Evolutionary conservation across 2,329 filamentous ascomycete species (phyloP), one percentile per base, ranked within the genome.

Genomic region (Diplodia mutila): DNA sequence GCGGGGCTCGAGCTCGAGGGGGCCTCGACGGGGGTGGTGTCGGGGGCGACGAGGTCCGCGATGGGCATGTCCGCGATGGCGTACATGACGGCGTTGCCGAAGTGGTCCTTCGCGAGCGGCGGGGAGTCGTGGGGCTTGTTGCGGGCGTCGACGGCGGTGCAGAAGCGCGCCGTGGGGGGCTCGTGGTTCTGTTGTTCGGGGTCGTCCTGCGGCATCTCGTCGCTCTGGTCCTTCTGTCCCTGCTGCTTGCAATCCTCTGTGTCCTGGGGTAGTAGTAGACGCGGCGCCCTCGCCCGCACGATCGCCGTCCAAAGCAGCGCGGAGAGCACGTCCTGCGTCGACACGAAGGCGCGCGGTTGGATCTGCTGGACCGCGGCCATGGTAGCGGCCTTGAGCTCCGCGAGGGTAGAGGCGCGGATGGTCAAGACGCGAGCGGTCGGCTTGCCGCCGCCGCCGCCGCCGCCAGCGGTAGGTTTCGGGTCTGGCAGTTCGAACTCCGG

Each of bases 61-160:
- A 49, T 12, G 7, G 57, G 39, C 2, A 37, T 6, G 14, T 34
- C 21, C 5, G 51, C 63, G 39, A 49, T 9, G 16, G 63, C 49
- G 11, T 21, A 54, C 18, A 52, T 18, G 49, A 55, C 49, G n/a
- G 63, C 63, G 51, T 65, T 65, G 34, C 63, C 51, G 27, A 48
- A 5, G 51, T 65, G 55, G 51, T n/a, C n/a, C n/a, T n/a, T n/a
- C n/a, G n/a, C n/a, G n/a, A n/a, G 21, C 6, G 25, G 32, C 12
- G 4, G 49, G 51, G 51, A 46, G n/a, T n/a, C n/a, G n/a, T n/a
- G n/a, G n/a, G 61, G 48, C 34, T 32, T 11, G 23, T 5, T 2
- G 34, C 51, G 51, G 27, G 18, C 27, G 37, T 34, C 12, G 12
- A 23, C 51, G 18, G 51, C 9, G 37, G 27, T 34, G 61, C 48